Conservation (phyloP, 495 filamentous ascomycete species). For the Pyrenopolyporus hunteri region DNA sequence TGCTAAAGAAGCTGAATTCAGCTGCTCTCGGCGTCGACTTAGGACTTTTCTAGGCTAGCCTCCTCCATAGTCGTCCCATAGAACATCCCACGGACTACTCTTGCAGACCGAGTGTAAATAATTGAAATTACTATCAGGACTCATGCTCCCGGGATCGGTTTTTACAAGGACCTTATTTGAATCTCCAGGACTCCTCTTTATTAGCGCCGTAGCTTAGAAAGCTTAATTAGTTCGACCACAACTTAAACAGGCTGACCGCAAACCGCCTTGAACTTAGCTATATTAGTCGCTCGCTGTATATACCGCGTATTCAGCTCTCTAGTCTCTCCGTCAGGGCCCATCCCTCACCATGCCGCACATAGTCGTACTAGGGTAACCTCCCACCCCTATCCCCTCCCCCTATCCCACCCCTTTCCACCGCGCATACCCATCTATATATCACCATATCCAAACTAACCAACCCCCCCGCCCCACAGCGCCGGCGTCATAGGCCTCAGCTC, state of each 20-base stretch:
- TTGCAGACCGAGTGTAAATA: not conserved
- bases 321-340: not conserved
- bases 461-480: slow-evolving; percentile 57
- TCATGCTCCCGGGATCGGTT: not conserved
- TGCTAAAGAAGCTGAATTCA: slow-evolving; percentile 2
- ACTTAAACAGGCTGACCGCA: no score
- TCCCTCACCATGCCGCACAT: slow-evolving; percentile 36
- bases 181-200: not conserved
- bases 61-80: not conserved
- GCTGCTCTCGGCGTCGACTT: not conserved
- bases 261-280: no score
- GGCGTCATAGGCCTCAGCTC: slow-evolving; percentile 64
- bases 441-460: no score
- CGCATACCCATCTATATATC: not conserved
- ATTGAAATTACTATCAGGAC: not conserved
- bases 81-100: no score
- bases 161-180: not conserved
- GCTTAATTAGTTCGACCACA: not conserved
- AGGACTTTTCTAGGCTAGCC: not conserved
- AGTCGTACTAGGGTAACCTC: slow-evolving; percentile 53
- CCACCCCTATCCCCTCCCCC: not conserved
- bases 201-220: not conserved
- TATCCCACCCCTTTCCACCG: not conserved
- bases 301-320: no score
- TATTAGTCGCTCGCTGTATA: no score